Base-by-base conservation (phyloP, 2,329 filamentous ascomycete species). In the Pochonia chlamydosporia region DNA sequence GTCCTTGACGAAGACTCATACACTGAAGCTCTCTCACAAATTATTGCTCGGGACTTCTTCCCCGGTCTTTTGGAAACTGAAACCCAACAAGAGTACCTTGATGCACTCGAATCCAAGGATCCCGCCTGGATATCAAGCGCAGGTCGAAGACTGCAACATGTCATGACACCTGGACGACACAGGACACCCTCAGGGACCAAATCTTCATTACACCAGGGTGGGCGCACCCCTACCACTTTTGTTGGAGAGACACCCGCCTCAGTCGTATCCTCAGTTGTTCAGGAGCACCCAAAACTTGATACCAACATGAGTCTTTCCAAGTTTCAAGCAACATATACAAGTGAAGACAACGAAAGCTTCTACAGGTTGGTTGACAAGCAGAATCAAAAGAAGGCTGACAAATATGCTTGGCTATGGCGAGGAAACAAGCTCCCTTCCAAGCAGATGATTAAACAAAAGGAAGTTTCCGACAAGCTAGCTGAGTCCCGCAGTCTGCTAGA, bases 301-400 rank as follows among this genome's bases (percentile, higher is more conserved):
- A 82, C 84, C 36, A 85, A 84, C 56, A 82, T 97, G 73, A 90
- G 85, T 50, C 76, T 99, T 2, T 82, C 84, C 45, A 81, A 84
- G 1, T 99, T 96, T 59, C 93, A 99, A 62, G 79, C 87, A 3
- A 92, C 88, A 56, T 97, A 96, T 68, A 99, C 92, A 1, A 96
- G 89, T 60, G 93, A 99, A 66, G 93, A 99, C 64, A 97, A 97
- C 61, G 93, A 96, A 63, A 95, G 88, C 57, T 97, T 99, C 71
- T 95, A 96, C 66, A 86, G 85, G 57, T 75, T 99, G 2, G 73
- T 97, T 24, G 93, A 99, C 68, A 87, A 84, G 59, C 89, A 96
- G 60, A 99, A 96, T 60, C 77, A 84, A 51, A 92, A 90, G 63
- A 81, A 78, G 43, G 84, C 87, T 1, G 85, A 91, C 59, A 95